Conservation (phyloP, 305 asterid genomes). For the Fraxinus albicans region DNA sequence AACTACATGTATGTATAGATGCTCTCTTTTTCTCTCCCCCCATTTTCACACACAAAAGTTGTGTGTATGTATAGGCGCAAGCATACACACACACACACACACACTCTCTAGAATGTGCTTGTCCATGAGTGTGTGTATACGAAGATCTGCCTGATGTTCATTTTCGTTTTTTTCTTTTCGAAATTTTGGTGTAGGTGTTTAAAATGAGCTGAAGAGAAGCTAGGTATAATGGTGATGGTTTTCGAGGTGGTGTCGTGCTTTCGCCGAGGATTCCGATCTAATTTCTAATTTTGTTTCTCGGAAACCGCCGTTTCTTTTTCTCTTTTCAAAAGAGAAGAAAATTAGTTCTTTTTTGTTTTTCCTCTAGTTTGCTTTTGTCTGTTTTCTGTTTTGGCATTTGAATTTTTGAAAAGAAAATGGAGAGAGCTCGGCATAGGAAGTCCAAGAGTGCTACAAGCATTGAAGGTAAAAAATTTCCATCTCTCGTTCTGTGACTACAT, state of each 20-base stretch:
- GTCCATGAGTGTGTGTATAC: background rate
- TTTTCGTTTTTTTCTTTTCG: background rate
- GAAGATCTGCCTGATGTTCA: slow-evolving; percentile 4
- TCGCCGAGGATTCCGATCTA: slow-evolving; percentile 36
- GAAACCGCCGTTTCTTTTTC: slow-evolving; percentile 21
- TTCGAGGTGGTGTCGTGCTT: slow-evolving; percentile 40
- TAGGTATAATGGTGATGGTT: slow-evolving; percentile 21
- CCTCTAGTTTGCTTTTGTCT: slow-evolving; percentile 19
- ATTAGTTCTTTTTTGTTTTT: background rate
- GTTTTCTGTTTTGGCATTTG: slow-evolving; percentile 25
- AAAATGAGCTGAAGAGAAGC: slow-evolving; percentile 24
- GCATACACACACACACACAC: background rate
- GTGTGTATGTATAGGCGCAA: background rate
- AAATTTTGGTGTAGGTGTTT: slow-evolving; percentile 17
- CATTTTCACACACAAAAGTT: background rate
- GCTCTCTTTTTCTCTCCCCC: slow-evolving; percentile 16
- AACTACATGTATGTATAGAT: background rate
- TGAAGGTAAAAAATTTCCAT: slow-evolving; percentile 51
- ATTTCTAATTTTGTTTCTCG: slow-evolving; percentile 12
- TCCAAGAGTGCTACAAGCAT: slow-evolving; percentile 64
- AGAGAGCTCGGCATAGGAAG: slow-evolving; percentile 74
- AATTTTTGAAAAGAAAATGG: slow-evolving; percentile 56
- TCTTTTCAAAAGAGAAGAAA: background rate
- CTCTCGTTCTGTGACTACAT: slow-evolving; percentile 7
- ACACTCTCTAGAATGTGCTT: background rate